Percentiles rank a stretch among this genome's conserved stretches.
Evolutionary conservation across 1,284 basidiomycete species (phyloP).

Genomic region (Rhodotorula sp.): DNA sequence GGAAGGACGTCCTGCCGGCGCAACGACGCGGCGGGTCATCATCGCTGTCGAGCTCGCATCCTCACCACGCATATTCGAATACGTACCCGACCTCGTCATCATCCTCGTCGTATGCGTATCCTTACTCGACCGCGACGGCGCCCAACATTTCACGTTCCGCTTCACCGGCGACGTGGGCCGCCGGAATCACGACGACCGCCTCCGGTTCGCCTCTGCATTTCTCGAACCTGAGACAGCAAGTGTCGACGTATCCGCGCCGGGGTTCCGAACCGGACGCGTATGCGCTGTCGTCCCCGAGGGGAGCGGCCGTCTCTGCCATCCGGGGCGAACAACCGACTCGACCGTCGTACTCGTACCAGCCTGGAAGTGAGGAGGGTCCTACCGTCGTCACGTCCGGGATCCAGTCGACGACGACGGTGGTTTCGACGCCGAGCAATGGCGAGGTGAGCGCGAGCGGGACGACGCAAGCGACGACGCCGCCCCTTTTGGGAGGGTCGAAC

Average conservation of each 20-base stretch:
- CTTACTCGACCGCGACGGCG: too few relatives aligned
- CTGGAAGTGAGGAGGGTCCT: neutral
- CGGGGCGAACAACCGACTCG: neutral
- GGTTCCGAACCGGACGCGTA: neutral
- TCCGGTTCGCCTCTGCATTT: neutral
- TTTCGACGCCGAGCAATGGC: neutral
- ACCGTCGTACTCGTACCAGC: neutral
- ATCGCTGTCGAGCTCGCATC: too few relatives aligned
- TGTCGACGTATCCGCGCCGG: neutral
- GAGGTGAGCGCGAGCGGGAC: constrained; percentile 6
- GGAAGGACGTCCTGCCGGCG: too few relatives aligned
- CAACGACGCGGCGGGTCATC: too few relatives aligned
- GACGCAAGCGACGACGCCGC: constrained; percentile 10
- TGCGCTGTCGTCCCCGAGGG: constrained; percentile 6
- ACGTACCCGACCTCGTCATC: neutral
- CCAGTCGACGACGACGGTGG: neutral
- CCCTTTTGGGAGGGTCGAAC: neutral
- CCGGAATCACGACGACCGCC: neutral
- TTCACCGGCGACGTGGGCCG: neutral
- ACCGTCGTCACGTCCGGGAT: too few relatives aligned
- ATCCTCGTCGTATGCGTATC: too few relatives aligned
- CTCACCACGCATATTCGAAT: too few relatives aligned
- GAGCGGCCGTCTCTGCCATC: neutral
- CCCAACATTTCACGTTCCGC: neutral
- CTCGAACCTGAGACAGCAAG: neutral